Conservation (phyloP, 2,329 filamentous ascomycete species). For the Capronia americana region DNA sequence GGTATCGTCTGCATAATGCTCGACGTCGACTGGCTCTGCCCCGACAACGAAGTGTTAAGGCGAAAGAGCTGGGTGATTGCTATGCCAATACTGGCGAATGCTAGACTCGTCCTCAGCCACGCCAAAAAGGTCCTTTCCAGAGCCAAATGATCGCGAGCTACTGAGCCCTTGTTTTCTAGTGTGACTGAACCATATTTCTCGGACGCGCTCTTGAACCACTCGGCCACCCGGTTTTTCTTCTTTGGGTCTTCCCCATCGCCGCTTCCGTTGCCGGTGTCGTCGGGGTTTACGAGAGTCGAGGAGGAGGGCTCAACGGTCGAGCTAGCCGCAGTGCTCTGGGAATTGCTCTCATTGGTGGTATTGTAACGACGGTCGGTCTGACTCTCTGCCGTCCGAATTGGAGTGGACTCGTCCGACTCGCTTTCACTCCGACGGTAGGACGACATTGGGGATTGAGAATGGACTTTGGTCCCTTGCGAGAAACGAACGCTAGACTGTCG, state of each 20-base stretch:
- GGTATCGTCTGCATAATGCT: conserved; percentile 24
- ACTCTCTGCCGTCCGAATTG: conserved; percentile 35
- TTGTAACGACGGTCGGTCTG: conserved; percentile 34
- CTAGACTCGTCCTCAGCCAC: conserved; percentile 70
- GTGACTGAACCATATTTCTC: conserved; percentile 69
- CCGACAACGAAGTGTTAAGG: conserved; percentile 59
- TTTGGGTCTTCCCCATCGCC: conserved; percentile 18
- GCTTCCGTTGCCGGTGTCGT: conserved; percentile 6
- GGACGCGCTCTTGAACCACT: conserved; percentile 56
- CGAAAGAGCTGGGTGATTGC: conserved; percentile 71
- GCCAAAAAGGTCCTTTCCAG: conserved; percentile 72
- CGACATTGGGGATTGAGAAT: conserved; percentile 33
- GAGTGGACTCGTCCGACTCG: conserved; percentile 37
- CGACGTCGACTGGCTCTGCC: conserved; percentile 22
- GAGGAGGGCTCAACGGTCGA: background rate
- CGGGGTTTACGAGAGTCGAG: conserved; percentile 7
- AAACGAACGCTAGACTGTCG: conserved; percentile 36
- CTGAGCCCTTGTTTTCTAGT: conserved; percentile 70
- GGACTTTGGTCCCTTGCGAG: conserved; percentile 32
- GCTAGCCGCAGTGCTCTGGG: conserved; percentile 1
- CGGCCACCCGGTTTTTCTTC: conserved; percentile 29
- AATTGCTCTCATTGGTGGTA: conserved; percentile 25
- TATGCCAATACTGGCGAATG: conserved; percentile 70
- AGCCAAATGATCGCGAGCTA: conserved; percentile 69
- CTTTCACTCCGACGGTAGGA: conserved; percentile 22